Base-by-base conservation (phyloP, 257 asterid genomes). In the Rhazya stricta region DNA sequence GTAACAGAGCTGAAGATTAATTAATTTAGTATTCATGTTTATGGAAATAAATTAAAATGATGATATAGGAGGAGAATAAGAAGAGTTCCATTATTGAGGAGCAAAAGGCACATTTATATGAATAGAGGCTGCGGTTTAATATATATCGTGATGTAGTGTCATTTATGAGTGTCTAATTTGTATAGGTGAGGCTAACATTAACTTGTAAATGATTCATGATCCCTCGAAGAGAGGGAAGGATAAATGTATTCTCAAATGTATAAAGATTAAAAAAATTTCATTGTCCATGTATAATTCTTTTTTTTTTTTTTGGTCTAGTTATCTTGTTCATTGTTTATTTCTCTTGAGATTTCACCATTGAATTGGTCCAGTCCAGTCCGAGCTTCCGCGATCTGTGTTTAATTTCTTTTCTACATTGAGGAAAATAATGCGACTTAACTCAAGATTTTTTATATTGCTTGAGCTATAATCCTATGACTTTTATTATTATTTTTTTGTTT, bases 161-260 rank as follows among this genome's bases (percentile, higher is more conserved):
- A 48, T 27, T 37, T 18, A 57, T 63, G 50, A 32, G 63, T 23
- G 43, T 15, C 32, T 41, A 34, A 73, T 65, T 78, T 72, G 77
- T 62, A 41, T 67, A 65, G 51, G 69, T 29, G 69, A 72, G 69
- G 61, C 77, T 78, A 72, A 78, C 58, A 53, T 65, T 78, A 78
- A 78, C 74, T 72, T 78, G 62, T 72, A 62, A 53, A 77, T 51
- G 69, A 65, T 30, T 78, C 62, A 25, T 65, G 39, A 53, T 27
- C 68, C 70, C 41, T 50, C 2, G 11, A 0, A 29, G 6, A n/a
- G 25, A 39, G 21, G 75, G 70, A 39, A 18, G 54, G 67, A 48
- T 15, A 37, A 42, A 70, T 68, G 68, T 34, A n/a, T 2, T 50
- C 25, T 60, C 69, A 66, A 58, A 67, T 43, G 76, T 77, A 45